Base-by-base conservation (phyloP, 2,329 filamentous ascomycete genomes). In the Orbilia oligospora region DNA sequence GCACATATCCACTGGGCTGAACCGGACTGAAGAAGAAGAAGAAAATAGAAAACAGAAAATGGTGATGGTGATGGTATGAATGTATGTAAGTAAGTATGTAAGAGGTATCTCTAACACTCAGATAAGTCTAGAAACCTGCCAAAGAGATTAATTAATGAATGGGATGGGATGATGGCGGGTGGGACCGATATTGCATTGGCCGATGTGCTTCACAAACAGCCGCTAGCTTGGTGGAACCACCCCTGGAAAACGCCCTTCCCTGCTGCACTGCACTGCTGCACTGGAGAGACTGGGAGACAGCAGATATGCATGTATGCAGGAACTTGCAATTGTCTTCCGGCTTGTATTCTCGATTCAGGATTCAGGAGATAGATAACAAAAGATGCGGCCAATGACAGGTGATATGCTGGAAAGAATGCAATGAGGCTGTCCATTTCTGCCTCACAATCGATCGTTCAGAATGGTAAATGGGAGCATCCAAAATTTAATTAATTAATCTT, bases 101-200 rank as follows among this genome's bases (percentile, higher is more conserved):
- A 36, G n/a, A 58, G n/a, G 3, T 58, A 71, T 77, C 67, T 71
- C 73, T 68, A 77, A 77, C 73, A 77, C 73, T 77, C 73, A 77
- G 51, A 68, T 20, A 18, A 46, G 44, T 41, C 38, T 16, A 41
- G 38, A 41, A 41, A 41, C 38, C 12, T 16, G 38, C 38, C 9
- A n/a, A 41, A 41, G 38, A 41, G 38, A 41, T 41, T 41, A 41
- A 36, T n/a, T 8, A 30, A 30, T 30, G 3, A 38, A 36, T 6
- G 48, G 30, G 30, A 30, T 30, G 30, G n/a, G n/a, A n/a, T n/a
- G n/a, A n/a, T n/a, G 33, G 68, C 55, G 27, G 55, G 41, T 49
- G 56, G 55, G 56, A 71, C 33, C 30, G 61, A 58, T 46, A 72
- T 38, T 41, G 56, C 36, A 61, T 44, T 58, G 20, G 48, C 12